Conservation (phyloP, 331 rosid species). For the Pyrus hybrid region DNA sequence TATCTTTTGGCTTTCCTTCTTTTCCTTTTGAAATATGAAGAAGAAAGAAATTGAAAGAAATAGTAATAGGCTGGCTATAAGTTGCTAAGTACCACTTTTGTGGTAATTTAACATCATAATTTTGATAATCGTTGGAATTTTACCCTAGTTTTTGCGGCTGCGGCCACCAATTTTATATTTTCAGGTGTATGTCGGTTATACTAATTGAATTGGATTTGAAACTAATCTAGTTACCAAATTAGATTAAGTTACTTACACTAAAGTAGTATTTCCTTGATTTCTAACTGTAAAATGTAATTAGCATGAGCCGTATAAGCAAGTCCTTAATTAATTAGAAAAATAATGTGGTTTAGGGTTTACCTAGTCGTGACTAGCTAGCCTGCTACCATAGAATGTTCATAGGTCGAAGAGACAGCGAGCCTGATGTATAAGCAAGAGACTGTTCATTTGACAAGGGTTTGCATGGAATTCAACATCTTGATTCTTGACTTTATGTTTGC, state of each 20-base stretch:
- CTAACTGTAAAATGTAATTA: not conserved
- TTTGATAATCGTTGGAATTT: too few species aligned
- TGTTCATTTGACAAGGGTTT: constrained; percentile 28
- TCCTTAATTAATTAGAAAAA: not conserved
- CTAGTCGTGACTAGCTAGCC: not conserved
- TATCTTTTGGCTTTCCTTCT: not conserved
- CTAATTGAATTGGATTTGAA: not conserved
- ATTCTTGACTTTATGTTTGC: not conserved
- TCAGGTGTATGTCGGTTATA: not conserved
- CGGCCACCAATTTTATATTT: too few species aligned
- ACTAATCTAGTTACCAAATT: not conserved
- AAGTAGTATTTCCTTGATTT: not conserved
- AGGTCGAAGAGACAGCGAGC: constrained; percentile 25
- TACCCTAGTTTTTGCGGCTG: not conserved
- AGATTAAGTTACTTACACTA: not conserved
- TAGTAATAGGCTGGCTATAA: not conserved
- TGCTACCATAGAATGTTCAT: not conserved
- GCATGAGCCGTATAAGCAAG: not conserved
- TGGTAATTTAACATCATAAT: not conserved
- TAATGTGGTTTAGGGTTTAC: not conserved
- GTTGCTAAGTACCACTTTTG: not conserved
- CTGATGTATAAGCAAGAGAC: constrained; percentile 22
- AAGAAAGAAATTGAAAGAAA: not conserved
- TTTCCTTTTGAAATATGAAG: not conserved
- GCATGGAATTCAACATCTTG: constrained; percentile 32